Percentiles rank a stretch among this genome's conserved stretches.
Evolutionary conservation across 306 rosid species (phyloP).

Genomic region (Lotus japonicus): DNA sequence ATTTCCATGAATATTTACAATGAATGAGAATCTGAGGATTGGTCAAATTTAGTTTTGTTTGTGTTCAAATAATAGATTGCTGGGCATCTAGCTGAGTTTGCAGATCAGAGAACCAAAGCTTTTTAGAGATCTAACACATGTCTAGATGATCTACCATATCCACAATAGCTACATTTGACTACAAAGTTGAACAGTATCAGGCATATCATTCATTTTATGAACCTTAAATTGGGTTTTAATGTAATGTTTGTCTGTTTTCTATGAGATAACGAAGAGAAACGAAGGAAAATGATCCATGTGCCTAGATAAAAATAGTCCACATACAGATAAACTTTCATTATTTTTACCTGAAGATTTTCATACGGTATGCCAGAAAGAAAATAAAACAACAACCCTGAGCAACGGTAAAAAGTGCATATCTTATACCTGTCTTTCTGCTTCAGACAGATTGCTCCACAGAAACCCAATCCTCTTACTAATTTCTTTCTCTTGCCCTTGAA

Average conservation of each 20-base stretch:
- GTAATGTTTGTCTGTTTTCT: neutral
- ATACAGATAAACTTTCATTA: neutral
- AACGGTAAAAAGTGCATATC: neutral
- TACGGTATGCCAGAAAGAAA: neutral
- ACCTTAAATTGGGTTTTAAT: neutral
- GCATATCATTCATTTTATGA: neutral
- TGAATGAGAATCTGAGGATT: too few species aligned
- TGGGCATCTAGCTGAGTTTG: too few species aligned
- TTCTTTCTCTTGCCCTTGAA: slow-evolving; percentile 61
- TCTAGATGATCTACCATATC: neutral
- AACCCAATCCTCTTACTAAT: slow-evolving; percentile 62
- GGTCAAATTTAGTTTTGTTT: too few species aligned
- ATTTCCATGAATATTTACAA: too few species aligned
- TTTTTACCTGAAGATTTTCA: neutral
- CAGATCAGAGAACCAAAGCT: too few species aligned
- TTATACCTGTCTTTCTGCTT: slow-evolving; percentile 67
- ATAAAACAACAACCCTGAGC: neutral
- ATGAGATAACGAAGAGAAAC: neutral
- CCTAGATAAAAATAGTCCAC: neutral
- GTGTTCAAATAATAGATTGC: too few species aligned
- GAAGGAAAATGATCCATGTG: neutral
- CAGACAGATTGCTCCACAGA: slow-evolving; percentile 73
- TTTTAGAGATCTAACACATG: too few species aligned
- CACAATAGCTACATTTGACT: neutral
- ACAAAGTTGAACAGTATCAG: too few species aligned